phyloP scores from a whole-genome alignment of 2,329 filamentous ascomycete species.

The Lomentospora prolificans region DNA sequence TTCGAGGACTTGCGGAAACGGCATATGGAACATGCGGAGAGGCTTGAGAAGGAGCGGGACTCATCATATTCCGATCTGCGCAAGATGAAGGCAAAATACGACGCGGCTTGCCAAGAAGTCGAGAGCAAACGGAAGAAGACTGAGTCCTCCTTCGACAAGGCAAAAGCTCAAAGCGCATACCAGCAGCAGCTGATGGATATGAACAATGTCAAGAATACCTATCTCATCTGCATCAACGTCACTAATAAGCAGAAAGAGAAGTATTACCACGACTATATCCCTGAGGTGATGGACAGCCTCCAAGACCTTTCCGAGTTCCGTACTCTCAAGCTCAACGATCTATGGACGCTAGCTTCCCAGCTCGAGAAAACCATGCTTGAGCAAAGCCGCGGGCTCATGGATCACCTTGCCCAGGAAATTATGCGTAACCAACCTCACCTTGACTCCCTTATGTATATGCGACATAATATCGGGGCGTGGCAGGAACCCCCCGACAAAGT shows the following conservation, averaged over 20 bases:
- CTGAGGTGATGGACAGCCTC: constrained; percentile 83
- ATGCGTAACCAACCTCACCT: constrained; percentile 77
- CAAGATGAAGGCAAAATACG: constrained; percentile 90
- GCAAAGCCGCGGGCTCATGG: constrained; percentile 61
- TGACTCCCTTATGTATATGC: constrained; percentile 96
- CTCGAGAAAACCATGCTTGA: constrained; percentile 74
- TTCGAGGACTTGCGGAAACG: constrained; percentile 91
- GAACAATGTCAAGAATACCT: constrained; percentile 98
- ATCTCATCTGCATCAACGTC: constrained; percentile 89
- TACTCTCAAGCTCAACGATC: constrained; percentile 68
- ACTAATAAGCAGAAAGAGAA: constrained; percentile 96
- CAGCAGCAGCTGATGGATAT: constrained; percentile 89
- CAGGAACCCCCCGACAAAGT: constrained; percentile 74
- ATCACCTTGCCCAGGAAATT: constrained; percentile 70
- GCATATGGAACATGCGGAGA: constrained; percentile 79
- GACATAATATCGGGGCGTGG: constrained; percentile 76
- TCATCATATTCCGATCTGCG: constrained; percentile 72
- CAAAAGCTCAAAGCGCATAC: constrained; percentile 83
- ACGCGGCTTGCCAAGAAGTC: constrained; percentile 85
- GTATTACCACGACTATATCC: constrained; percentile 95
- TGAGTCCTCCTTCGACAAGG: constrained; percentile 87
- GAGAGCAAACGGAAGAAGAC: constrained; percentile 92
- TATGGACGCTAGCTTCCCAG: constrained; percentile 74
- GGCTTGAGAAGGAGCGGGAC: constrained; percentile 84
- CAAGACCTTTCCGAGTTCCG: constrained; percentile 91